Conservation (phyloP, 176 grass and related monocot species). For the Hyparrhenia diplandra region DNA sequence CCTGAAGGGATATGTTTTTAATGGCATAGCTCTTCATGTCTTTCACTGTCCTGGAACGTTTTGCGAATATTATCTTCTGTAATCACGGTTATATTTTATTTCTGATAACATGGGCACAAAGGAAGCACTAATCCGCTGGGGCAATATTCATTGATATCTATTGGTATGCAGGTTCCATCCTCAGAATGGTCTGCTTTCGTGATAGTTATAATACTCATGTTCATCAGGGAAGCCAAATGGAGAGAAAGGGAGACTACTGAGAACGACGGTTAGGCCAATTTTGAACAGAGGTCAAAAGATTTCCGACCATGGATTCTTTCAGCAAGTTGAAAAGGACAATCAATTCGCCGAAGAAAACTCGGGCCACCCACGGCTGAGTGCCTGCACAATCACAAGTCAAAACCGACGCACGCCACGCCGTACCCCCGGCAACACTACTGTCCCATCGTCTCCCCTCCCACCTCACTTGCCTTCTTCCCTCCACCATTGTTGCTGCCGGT, state of each 20-base stretch:
- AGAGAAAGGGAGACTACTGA: slow-evolving; percentile 10
- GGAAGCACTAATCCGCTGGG: neutral
- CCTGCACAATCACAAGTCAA: slow-evolving; percentile 60
- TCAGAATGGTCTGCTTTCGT: slow-evolving; percentile 24
- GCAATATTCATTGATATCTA: slow-evolving; percentile 16
- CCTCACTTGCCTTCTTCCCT: neutral
- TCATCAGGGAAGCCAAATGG: slow-evolving; percentile 11
- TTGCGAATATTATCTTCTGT: neutral
- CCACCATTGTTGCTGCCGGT: slow-evolving; percentile 48
- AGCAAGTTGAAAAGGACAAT: slow-evolving; percentile 51
- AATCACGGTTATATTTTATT: neutral
- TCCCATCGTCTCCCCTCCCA: slow-evolving; percentile 41
- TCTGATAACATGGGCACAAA: neutral
- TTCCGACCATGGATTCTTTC: slow-evolving; percentile 27
- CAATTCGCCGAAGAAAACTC: slow-evolving; percentile 37
- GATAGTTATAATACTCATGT: slow-evolving; percentile 28
- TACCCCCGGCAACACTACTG: neutral
- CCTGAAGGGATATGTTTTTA: neutral
- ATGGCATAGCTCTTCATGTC: too few relatives aligned
- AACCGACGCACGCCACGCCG: slow-evolving; percentile 33
- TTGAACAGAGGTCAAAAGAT: slow-evolving; percentile 53
- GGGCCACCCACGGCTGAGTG: slow-evolving; percentile 28
- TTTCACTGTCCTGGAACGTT: neutral
- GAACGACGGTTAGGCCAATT: slow-evolving; percentile 45
- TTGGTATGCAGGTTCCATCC: slow-evolving; percentile 30